Percentiles rank a stretch among this genome's conserved stretches.
phyloP scores from a whole-genome alignment of 2,329 filamentous ascomycete species.

The Fusarium fujikuroi region DNA sequence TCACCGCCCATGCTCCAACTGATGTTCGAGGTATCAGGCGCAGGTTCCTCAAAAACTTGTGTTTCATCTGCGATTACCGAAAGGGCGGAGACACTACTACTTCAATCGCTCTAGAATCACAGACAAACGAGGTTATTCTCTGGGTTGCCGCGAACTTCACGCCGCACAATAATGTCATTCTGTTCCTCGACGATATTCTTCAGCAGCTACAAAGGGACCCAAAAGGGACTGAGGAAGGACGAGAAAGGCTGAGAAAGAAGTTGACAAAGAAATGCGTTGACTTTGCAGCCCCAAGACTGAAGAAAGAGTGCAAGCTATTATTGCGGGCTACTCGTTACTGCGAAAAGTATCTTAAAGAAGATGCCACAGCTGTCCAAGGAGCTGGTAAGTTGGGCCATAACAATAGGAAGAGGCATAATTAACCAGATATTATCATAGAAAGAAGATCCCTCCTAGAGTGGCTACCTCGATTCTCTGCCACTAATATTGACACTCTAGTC shows the following conservation, averaged over 20 bases:
- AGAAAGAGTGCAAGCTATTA: conserved; percentile 36
- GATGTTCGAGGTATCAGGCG: conserved; percentile 15
- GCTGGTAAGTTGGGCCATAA: conserved; percentile 1
- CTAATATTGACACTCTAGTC: neutral
- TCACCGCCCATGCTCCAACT: neutral
- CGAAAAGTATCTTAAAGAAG: conserved; percentile 2
- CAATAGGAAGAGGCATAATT: neutral
- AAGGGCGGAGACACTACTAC: conserved; percentile 60
- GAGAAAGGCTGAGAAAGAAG: neutral
- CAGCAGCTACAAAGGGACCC: neutral
- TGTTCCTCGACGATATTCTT: conserved; percentile 48
- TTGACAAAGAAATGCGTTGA: conserved; percentile 11
- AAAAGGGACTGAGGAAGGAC: neutral
- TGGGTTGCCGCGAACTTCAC: conserved; percentile 57
- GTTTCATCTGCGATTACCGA: conserved; percentile 58
- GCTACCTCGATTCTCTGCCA: conserved; percentile 18
- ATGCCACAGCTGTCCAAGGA: neutral
- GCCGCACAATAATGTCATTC: conserved; percentile 25
- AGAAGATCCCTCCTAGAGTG: conserved; percentile 3
- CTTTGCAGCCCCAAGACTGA: conserved; percentile 40
- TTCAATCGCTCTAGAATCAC: conserved; percentile 55
- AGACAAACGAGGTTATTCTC: conserved; percentile 48
- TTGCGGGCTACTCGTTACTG: conserved; percentile 26
- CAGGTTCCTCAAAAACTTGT: conserved; percentile 53
- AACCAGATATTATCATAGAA: neutral